Evolutionary conservation across 2,329 filamentous ascomycete genomes (phyloP).

Genomic region (Davidsoniella eucalypti): DNA sequence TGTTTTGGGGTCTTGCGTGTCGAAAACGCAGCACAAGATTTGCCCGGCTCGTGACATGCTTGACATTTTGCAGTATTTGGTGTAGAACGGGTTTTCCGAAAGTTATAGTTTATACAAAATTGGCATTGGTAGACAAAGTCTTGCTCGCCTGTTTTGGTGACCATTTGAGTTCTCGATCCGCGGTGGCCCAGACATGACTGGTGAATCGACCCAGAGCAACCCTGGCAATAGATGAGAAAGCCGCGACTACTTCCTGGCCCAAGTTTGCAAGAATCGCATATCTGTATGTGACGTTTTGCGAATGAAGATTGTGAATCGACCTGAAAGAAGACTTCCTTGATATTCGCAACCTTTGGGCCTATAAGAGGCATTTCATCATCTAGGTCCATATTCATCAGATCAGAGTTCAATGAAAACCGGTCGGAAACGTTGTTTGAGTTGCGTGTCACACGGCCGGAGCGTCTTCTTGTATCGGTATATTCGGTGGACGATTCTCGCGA

Average conservation of each 20-base stretch:
- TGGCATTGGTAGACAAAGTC: conserved; percentile 81
- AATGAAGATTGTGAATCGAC: conserved; percentile 42
- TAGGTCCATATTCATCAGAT: conserved; percentile 16
- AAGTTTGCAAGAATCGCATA: conserved; percentile 57
- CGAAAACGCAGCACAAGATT: conserved; percentile 60
- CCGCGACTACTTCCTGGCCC: conserved; percentile 42
- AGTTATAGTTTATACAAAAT: conserved; percentile 55
- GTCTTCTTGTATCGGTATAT: conserved; percentile 30
- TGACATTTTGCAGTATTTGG: conserved; percentile 60
- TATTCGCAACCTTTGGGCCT: conserved; percentile 39
- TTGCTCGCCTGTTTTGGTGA: conserved; percentile 64
- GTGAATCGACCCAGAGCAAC: conserved; percentile 73
- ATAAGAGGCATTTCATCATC: conserved; percentile 28
- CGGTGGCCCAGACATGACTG: conserved; percentile 65
- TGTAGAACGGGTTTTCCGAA: conserved; percentile 48
- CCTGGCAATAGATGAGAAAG: conserved; percentile 71
- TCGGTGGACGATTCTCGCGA: conserved; percentile 28
- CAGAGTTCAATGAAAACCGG: too few relatives aligned
- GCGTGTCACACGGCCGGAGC: conserved; percentile 27
- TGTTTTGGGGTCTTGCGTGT: conserved; percentile 55
- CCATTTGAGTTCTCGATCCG: conserved; percentile 62
- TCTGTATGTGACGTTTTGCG: conserved; percentile 46
- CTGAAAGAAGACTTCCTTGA: conserved; percentile 57
- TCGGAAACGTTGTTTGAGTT: conserved; percentile 13
- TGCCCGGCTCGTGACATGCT: conserved; percentile 46